Conservation (phyloP, 768 basidiomycete genomes). For the Rickenella mellea region DNA sequence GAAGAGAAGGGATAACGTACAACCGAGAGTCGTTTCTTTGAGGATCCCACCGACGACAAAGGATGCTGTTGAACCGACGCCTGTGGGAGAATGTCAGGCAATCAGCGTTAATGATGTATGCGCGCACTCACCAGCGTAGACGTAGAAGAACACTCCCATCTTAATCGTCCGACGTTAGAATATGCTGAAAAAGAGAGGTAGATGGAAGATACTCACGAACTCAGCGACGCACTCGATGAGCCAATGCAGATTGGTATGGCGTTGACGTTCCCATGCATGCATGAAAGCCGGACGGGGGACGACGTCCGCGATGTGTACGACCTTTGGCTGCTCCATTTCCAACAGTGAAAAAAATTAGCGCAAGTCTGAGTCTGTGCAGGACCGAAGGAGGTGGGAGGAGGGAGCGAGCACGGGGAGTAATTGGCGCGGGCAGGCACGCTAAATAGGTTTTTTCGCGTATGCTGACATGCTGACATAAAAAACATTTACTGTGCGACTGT, state of each 20-base stretch:
- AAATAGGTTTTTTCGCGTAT: too few relatives aligned
- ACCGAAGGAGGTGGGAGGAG: too few relatives aligned
- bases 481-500: too few relatives aligned
- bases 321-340: constrained; percentile 3
- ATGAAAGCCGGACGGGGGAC: constrained; percentile 10
- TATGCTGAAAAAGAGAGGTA: not conserved
- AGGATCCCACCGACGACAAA: constrained; percentile 38
- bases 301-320: constrained; percentile 16
- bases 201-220: constrained; percentile 25
- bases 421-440: too few relatives aligned
- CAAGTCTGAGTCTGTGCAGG: too few relatives aligned
- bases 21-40: constrained; percentile 33
- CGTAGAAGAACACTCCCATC: constrained; percentile 56
- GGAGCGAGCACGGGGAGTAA: too few relatives aligned
- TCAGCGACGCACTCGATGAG: constrained; percentile 54
- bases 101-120: not conserved
- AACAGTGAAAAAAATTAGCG: too few relatives aligned
- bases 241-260: constrained; percentile 37
- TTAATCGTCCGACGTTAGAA: constrained; percentile 11
- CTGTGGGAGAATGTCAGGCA: constrained; percentile 17
- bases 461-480: too few relatives aligned
- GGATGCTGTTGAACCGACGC: constrained; percentile 44
- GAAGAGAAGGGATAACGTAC: constrained; percentile 23
- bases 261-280: constrained; percentile 14
- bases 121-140: constrained; percentile 35